Conservation (phyloP, 176 grass and related monocot species). For the Elymus sibiricus region DNA sequence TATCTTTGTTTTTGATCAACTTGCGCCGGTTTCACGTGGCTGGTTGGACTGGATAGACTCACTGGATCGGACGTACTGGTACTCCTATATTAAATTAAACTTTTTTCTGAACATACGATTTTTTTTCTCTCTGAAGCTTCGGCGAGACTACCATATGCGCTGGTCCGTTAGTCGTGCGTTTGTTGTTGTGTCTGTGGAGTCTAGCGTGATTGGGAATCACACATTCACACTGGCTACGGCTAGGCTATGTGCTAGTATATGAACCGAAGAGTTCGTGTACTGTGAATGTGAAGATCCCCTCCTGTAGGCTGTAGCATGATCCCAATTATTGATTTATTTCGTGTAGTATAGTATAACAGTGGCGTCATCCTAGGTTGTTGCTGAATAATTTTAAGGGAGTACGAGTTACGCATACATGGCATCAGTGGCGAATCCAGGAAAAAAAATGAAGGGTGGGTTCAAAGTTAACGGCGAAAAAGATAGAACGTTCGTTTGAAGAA, state of each 20-base stretch:
- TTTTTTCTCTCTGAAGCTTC: background rate
- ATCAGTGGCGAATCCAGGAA: no score
- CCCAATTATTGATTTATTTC: background rate
- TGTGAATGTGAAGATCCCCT: background rate
- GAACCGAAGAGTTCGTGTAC: background rate
- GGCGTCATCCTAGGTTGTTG: background rate
- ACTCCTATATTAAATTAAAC: no score
- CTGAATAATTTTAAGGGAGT: background rate
- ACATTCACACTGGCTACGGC: background rate
- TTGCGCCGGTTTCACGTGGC: slow-evolving; percentile 1
- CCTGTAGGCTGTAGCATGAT: background rate
- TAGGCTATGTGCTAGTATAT: background rate
- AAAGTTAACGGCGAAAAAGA: no score
- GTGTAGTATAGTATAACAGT: no score
- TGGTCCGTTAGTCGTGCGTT: no score
- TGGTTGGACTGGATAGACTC: background rate
- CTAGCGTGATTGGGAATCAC: background rate
- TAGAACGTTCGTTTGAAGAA: no score
- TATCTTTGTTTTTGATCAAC: background rate
- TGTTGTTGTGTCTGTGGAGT: background rate
- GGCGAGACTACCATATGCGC: background rate
- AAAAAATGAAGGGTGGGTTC: no score
- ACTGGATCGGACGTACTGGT: background rate
- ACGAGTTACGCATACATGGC: background rate
- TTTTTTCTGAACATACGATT: no score